These are phyloP conservation scores for Kockovaella imperatae DNA, from an alignment of 768 basidiomycete genomes.

Conservation along the genomic window DNA sequence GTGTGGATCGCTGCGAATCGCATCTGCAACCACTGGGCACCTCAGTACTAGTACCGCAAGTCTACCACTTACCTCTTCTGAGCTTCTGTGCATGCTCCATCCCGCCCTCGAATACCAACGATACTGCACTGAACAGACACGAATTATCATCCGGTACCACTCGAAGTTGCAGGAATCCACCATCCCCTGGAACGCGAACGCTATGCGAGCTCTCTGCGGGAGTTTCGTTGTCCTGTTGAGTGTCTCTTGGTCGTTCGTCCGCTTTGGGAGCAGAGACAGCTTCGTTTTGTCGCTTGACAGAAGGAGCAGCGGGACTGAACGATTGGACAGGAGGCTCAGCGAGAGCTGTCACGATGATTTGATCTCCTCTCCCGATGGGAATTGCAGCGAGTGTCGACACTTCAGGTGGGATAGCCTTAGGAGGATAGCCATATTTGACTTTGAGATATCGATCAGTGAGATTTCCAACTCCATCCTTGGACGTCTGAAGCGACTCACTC, in stretches of 20 bases:
- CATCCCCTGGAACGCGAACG: constrained; percentile 28
- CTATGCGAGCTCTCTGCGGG: constrained; percentile 5
- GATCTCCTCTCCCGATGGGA: constrained; percentile 70
- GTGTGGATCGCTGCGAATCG: constrained; percentile 61
- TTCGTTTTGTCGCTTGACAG: constrained; percentile 17
- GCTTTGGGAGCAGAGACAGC: constrained; percentile 14
- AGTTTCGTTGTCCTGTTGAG: constrained; percentile 36
- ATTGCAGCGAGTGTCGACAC: constrained; percentile 54
- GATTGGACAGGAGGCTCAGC: constrained; percentile 15
- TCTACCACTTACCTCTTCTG: constrained; percentile 55
- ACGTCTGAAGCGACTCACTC: constrained; percentile 9
- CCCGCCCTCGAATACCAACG: constrained; percentile 75
- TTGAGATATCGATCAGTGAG: background rate
- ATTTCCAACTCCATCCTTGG: constrained; percentile 1
- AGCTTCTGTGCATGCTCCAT: constrained; percentile 62
- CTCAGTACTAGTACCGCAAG: background rate
- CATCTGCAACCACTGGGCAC: constrained; percentile 71
- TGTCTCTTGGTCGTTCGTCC: background rate
- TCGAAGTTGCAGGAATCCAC: constrained; percentile 45
- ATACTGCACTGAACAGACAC: constrained; percentile 82
- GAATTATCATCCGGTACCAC: constrained; percentile 97
- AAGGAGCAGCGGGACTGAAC: constrained; percentile 19
- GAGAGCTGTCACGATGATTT: constrained; percentile 62
- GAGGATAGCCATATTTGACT: constrained; percentile 67
- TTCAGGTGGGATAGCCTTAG: constrained; percentile 60